Conservation (phyloP, 163 green algal species). For the Botryococcus braunii region DNA sequence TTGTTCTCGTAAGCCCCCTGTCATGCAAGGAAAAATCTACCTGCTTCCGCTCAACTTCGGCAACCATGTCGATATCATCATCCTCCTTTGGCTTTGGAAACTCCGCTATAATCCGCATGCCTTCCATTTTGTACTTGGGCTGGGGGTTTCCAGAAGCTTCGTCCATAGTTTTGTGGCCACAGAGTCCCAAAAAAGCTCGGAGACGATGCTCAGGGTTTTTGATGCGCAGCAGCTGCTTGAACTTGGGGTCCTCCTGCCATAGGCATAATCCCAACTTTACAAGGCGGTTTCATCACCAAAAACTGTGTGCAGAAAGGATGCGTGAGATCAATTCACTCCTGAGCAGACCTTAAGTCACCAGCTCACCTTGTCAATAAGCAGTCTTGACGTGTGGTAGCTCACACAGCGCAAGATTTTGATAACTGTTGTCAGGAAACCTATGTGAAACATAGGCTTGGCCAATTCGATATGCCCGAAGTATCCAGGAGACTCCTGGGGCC, state of each 20-base stretch:
- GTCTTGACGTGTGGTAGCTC: conserved; percentile 78
- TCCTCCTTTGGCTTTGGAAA: conserved; percentile 68
- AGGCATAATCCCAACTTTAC: background rate
- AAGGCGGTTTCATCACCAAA: background rate
- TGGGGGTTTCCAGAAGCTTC: conserved; percentile 70
- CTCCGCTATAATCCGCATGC: conserved; percentile 86
- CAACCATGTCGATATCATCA: conserved; percentile 41
- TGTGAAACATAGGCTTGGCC: conserved; percentile 92
- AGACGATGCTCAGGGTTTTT: conserved; percentile 73
- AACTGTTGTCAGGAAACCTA: conserved; percentile 90
- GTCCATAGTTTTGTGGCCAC: conserved; percentile 61
- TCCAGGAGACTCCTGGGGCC: conserved; percentile 79
- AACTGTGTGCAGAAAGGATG: background rate
- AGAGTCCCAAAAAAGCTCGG: conserved; percentile 70
- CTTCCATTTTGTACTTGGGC: conserved; percentile 79
- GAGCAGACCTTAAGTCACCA: background rate
- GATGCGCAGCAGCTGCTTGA: conserved; percentile 46
- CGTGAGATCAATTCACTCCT: background rate
- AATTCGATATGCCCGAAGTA: conserved; percentile 97
- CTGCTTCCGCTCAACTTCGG: conserved; percentile 74
- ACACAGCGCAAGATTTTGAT: conserved; percentile 93
- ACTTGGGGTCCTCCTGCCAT: conserved; percentile 65
- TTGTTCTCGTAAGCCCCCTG: too few relatives aligned
- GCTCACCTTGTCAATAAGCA: conserved; percentile 74
- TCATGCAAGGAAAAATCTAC: too few relatives aligned